Conservation (phyloP, 495 filamentous ascomycete genomes). For the Hyaloscypha bicolor region DNA sequence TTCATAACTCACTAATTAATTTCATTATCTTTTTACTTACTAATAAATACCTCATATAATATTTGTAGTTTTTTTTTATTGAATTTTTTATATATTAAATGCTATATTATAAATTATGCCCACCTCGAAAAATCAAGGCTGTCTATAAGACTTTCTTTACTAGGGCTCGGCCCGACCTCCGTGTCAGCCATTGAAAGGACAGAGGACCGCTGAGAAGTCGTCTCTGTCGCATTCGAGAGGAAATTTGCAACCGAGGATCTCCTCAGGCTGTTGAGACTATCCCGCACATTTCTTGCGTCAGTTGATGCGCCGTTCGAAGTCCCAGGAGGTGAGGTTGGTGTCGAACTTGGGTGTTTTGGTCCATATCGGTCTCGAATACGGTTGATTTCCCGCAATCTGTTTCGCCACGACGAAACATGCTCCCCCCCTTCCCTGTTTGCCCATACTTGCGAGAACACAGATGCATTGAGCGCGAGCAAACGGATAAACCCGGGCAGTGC, state of each 20-base stretch:
- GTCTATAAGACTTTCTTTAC: conserved; percentile 52
- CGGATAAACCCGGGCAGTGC: conserved; percentile 86
- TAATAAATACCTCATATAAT: too few species aligned
- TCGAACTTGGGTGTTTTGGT: conserved; percentile 15
- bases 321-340: conserved; percentile 40
- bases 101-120: conserved; percentile 35
- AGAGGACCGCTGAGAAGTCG: conserved; percentile 51
- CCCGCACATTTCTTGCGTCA: conserved; percentile 44
- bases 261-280: conserved; percentile 52
- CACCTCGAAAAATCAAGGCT: conserved; percentile 65
- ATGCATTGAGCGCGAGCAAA: conserved; percentile 89
- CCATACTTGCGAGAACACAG: conserved; percentile 91
- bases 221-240: conserved; percentile 50
- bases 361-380: conserved; percentile 69
- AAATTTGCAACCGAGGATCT: conserved; percentile 58
- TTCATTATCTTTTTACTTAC: too few species aligned
- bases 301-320: conserved; percentile 34
- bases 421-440: conserved; percentile 75
- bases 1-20: too few species aligned
- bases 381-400: conserved; percentile 81
- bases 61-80: too few species aligned
- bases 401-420: conserved; percentile 87
- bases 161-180: conserved; percentile 39
- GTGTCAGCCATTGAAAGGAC: conserved; percentile 54
- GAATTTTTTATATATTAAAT: too few species aligned